Base-by-base conservation (phyloP, 2,329 filamentous ascomycete species). In the Emericellopsis atlantica region DNA sequence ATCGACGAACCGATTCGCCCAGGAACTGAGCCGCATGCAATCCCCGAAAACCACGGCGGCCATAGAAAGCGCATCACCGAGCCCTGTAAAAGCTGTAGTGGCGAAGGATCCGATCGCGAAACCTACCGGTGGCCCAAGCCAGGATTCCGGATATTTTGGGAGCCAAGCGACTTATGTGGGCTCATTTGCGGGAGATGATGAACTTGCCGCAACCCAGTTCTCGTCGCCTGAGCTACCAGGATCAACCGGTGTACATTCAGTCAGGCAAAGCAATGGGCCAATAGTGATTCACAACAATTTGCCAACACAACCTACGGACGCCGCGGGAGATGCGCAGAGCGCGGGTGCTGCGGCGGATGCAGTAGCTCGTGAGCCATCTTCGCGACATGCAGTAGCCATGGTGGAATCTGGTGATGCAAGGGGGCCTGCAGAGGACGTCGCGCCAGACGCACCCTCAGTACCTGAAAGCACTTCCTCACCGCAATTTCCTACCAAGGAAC, bases 71-170 rank as follows among this genome's bases (percentile, higher is more conserved):
- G 57, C 54, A 48, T 55, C 51, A 10, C 55, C 55, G 24, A 62
- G 54, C 42, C 56, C 53, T n/a, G 49, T 52, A 12, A 64, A 60
- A 44, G 45, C 49, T 6, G 48, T 56, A 9, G 53, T 59, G 33
- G 56, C 58, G 42, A 50, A 56, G 26, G 46, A 51, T 22, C 56
- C 52, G 21, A 57, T 57, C 8, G 54, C 58, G n/a, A 59, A 52
- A 43, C 50, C 45, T 45, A 7, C 46, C 48, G n/a, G 48, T 21
- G 45, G 48, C 11, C 49, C 45, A 32, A 51, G 49, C 2, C 57
- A 61, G 31, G 81, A 86, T 50, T 86, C 82, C 29, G 81, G 82
- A 23, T 86, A 85, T 51, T 77, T 84, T 60, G 81, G 79, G 37
- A 82, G 79, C 50, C 76, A 80, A 49, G 60, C 65, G 32, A 44